Evolutionary conservation across 345 rosid species (phyloP).

Genomic region (Brassica nigra): DNA sequence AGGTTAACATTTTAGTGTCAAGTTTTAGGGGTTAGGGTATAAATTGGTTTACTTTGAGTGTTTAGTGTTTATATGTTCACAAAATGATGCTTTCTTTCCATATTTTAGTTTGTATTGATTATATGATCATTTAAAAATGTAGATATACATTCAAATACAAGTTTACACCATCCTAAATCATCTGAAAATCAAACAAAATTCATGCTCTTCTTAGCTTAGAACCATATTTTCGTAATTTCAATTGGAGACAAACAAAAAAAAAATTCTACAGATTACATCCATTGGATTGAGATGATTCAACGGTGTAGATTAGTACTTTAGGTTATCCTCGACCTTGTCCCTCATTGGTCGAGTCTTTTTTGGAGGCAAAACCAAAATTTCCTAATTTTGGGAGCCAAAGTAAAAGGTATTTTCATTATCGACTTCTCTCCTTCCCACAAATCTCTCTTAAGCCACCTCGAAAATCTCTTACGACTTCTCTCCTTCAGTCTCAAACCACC

Average conservation of each 20-base stretch:
- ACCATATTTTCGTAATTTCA: not conserved
- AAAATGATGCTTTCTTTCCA: too few species aligned
- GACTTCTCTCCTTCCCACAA: too few species aligned
- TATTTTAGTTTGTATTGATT: not conserved
- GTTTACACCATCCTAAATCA: not conserved
- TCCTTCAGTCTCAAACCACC: too few species aligned
- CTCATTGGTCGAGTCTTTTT: not conserved
- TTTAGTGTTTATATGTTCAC: not conserved
- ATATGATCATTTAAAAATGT: not conserved
- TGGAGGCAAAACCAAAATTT: not conserved
- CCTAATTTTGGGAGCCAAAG: too few species aligned
- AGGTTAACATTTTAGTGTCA: not conserved
- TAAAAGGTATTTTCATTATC: too few species aligned
- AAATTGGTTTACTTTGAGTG: not conserved
- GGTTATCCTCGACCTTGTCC: not conserved
- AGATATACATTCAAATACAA: not conserved
- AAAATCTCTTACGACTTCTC: too few species aligned
- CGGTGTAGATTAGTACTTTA: not conserved
- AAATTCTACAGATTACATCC: not conserved
- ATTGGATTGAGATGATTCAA: not conserved
- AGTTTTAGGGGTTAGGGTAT: not conserved
- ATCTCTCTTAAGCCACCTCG: too few species aligned
- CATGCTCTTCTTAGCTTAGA: not conserved
- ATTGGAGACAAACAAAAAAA: too few species aligned
- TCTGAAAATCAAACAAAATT: not conserved